phyloP scores from a whole-genome alignment of 495 filamentous ascomycete species.

The Filosporella fistucella region DNA sequence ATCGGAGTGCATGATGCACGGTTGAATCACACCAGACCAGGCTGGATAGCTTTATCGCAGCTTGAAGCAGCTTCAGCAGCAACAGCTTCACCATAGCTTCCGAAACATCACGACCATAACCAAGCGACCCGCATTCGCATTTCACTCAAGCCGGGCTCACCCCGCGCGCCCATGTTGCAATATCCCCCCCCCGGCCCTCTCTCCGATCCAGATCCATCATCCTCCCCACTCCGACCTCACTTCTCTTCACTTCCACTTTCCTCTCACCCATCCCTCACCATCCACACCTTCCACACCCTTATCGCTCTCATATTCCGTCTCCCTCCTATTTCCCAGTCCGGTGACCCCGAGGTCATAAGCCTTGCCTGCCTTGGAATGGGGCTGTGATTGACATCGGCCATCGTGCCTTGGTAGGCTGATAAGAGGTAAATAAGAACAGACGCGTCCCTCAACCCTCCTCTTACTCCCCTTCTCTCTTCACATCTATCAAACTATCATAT shows the following conservation, averaged over 20 bases:
- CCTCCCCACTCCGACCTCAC: too few species aligned
- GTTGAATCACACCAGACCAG: background rate
- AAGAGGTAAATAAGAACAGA: constrained; percentile 3
- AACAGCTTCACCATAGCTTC: background rate
- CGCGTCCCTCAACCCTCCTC: constrained; percentile 1
- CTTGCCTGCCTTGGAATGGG: background rate
- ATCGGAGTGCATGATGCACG: constrained; percentile 3
- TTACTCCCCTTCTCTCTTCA: background rate
- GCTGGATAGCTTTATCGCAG: constrained; percentile 2
- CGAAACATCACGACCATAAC: background rate
- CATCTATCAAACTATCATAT: constrained; percentile 5
- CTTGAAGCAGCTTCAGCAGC: background rate
- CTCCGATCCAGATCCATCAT: too few species aligned
- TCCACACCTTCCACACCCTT: too few species aligned
- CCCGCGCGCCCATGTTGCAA: background rate
- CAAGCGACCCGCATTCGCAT: background rate
- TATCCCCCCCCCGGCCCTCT: background rate
- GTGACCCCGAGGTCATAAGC: constrained; percentile 1
- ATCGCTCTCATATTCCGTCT: background rate
- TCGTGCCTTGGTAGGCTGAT: constrained; percentile 8
- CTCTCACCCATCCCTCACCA: too few species aligned
- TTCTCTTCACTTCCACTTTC: too few species aligned
- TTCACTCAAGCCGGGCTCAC: background rate
- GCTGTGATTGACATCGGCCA: background rate
- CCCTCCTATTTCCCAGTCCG: background rate